Evolutionary conservation across 345 rosid genomes (phyloP).

Genomic region (Populus davidiana): DNA sequence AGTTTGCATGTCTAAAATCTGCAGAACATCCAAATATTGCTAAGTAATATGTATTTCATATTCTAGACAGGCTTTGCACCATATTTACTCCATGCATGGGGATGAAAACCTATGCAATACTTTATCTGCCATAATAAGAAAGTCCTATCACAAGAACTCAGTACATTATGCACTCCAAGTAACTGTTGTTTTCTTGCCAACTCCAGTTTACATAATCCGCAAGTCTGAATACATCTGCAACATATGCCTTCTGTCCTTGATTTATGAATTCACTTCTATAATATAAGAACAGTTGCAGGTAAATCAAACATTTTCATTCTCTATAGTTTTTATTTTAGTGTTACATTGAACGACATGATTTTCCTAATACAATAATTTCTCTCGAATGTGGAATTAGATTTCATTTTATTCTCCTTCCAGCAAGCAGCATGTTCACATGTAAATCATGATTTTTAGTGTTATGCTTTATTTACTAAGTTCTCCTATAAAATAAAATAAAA

Average conservation of each 20-base stretch:
- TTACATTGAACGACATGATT: background rate
- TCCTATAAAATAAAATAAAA: background rate
- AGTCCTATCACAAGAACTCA: too few relatives aligned
- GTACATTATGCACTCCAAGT: too few relatives aligned
- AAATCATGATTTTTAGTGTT: background rate
- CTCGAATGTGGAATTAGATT: background rate
- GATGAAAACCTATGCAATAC: background rate
- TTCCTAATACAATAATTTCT: too few relatives aligned
- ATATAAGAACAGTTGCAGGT: too few relatives aligned
- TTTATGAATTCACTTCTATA: too few relatives aligned
- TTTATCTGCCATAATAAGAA: background rate
- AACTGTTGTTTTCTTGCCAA: too few relatives aligned
- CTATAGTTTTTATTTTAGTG: too few relatives aligned
- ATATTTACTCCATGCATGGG: background rate
- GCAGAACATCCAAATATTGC: background rate
- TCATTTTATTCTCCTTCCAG: background rate
- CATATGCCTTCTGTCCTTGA: too few relatives aligned
- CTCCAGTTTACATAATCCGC: too few relatives aligned
- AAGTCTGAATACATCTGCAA: too few relatives aligned
- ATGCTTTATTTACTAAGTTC: background rate
- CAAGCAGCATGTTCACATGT: background rate
- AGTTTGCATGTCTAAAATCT: background rate
- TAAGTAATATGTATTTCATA: background rate
- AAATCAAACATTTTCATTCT: too few relatives aligned
- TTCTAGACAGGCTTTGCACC: background rate